phyloP scores from a whole-genome alignment of 2,329 filamentous ascomycete genomes.

The Exophiala oligosperma region DNA sequence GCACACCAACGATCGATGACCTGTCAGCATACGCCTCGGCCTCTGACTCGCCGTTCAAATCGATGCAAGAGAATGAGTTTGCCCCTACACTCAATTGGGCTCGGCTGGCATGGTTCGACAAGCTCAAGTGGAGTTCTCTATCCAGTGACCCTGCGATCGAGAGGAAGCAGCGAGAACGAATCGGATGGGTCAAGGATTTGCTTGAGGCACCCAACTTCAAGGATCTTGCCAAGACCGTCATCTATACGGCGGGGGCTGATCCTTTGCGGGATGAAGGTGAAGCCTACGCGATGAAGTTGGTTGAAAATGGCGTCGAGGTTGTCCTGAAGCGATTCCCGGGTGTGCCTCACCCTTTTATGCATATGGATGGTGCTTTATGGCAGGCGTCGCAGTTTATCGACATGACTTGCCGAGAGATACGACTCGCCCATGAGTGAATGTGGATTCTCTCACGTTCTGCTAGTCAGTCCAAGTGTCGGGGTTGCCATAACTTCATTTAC shows the following conservation, averaged over 20 bases:
- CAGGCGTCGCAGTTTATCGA: constrained; percentile 36
- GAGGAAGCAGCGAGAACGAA: constrained; percentile 27
- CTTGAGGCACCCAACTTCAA: constrained; percentile 39
- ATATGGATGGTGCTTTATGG: constrained; percentile 42
- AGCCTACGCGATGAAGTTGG: constrained; percentile 45
- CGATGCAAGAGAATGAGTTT: constrained; percentile 44
- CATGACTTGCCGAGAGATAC: constrained; percentile 19
- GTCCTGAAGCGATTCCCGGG: constrained; percentile 48
- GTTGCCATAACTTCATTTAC: too few relatives aligned
- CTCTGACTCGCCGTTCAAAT: constrained; percentile 41
- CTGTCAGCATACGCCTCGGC: constrained; percentile 39
- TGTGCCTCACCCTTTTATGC: constrained; percentile 53
- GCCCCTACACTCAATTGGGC: constrained; percentile 48
- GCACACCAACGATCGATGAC: constrained; percentile 45
- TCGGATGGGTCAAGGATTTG: constrained; percentile 34
- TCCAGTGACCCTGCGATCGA: constrained; percentile 17
- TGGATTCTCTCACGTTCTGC: too few relatives aligned
- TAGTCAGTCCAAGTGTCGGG: too few relatives aligned
- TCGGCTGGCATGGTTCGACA: constrained; percentile 45
- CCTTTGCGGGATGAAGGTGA: constrained; percentile 53
- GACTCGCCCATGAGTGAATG: constrained; percentile 3
- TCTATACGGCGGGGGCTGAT: constrained; percentile 48
- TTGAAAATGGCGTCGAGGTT: constrained; percentile 48
- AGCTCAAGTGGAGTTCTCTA: constrained; percentile 35
- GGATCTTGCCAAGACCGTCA: constrained; percentile 40